phyloP scores from a whole-genome alignment of 202 grass and related monocot genomes.

The Elaeis oleifera region DNA sequence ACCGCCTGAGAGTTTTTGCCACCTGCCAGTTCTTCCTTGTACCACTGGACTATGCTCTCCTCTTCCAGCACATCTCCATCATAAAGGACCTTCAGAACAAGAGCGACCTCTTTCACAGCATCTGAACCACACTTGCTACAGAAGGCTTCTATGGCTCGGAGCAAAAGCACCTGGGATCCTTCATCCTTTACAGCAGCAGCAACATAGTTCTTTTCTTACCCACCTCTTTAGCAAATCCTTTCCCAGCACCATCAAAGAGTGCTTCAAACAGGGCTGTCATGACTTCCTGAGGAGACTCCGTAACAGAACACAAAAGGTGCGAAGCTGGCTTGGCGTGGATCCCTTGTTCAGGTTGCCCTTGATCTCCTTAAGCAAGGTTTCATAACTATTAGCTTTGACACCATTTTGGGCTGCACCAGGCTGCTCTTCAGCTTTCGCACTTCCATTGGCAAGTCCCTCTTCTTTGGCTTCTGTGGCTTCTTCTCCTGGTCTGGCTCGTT shows the following conservation, averaged over 20 bases:
- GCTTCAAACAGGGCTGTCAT: constrained; percentile 52
- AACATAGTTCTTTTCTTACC: constrained; percentile 57
- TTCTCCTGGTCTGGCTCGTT: constrained; percentile 37
- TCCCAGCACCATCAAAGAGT: constrained; percentile 43
- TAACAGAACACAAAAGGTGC: constrained; percentile 23
- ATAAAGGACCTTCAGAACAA: constrained; percentile 56
- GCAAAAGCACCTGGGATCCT: constrained; percentile 33
- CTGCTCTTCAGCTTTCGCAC: neutral
- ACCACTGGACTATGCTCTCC: constrained; percentile 55
- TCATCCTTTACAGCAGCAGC: constrained; percentile 40
- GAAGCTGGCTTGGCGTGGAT: constrained; percentile 33
- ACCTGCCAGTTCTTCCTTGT: constrained; percentile 27
- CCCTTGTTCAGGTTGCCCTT: constrained; percentile 40
- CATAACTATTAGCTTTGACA: constrained; percentile 19
- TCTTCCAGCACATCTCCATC: constrained; percentile 64
- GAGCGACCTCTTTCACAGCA: constrained; percentile 57
- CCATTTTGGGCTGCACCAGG: neutral
- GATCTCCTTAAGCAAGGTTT: constrained; percentile 38
- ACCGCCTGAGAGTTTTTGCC: constrained; percentile 26
- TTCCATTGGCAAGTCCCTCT: constrained; percentile 25
- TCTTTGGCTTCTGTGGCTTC: constrained; percentile 11
- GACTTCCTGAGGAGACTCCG: constrained; percentile 32
- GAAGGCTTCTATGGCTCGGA: constrained; percentile 44
- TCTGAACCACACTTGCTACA: constrained; percentile 40
- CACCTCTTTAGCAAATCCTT: constrained; percentile 55